A percentile compares a stretch with the other conserved stretches of the same genome.
Evolutionary conservation across 2,329 filamentous ascomycete genomes (phyloP).

Genomic region (Fusarium sp.): DNA sequence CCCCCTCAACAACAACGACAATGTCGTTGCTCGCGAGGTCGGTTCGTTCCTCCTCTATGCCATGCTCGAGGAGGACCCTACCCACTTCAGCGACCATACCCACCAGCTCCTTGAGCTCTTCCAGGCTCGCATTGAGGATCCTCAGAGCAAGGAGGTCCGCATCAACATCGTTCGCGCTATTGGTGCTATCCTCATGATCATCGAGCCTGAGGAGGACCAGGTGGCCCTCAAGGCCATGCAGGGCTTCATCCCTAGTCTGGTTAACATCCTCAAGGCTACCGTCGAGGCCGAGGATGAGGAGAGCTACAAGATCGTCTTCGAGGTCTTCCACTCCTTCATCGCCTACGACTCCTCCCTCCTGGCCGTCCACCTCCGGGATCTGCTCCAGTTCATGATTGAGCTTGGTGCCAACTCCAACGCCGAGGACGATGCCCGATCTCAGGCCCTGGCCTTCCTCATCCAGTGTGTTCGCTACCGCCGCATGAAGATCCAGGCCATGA

Average conservation of each 20-base stretch:
- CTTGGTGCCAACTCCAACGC: constrained; percentile 80
- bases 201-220: constrained; percentile 88
- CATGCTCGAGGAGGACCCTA: constrained; percentile 87
- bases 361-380: constrained; percentile 86
- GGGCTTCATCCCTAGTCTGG: constrained; percentile 85
- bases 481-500: constrained; percentile 93
- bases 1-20: constrained; percentile 80
- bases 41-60: constrained; percentile 94
- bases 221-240: constrained; percentile 79
- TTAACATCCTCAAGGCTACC: constrained; percentile 86
- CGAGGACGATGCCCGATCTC: constrained; percentile 87
- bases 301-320: constrained; percentile 88
- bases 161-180: constrained; percentile 95
- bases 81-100: constrained; percentile 85
- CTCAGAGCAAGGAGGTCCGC: constrained; percentile 90
- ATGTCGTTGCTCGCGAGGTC: constrained; percentile 85
- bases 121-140: constrained; percentile 87
- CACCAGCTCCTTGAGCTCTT: constrained; percentile 85
- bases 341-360: constrained; percentile 89
- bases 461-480: constrained; percentile 92
- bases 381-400: constrained; percentile 94
- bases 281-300: constrained; percentile 87
- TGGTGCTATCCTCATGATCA: constrained; percentile 85
- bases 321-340: constrained; percentile 96
- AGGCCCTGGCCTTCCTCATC: constrained; percentile 93